Conservation (phyloP, 1,284 basidiomycete species). For the Puccinia novopanici region DNA sequence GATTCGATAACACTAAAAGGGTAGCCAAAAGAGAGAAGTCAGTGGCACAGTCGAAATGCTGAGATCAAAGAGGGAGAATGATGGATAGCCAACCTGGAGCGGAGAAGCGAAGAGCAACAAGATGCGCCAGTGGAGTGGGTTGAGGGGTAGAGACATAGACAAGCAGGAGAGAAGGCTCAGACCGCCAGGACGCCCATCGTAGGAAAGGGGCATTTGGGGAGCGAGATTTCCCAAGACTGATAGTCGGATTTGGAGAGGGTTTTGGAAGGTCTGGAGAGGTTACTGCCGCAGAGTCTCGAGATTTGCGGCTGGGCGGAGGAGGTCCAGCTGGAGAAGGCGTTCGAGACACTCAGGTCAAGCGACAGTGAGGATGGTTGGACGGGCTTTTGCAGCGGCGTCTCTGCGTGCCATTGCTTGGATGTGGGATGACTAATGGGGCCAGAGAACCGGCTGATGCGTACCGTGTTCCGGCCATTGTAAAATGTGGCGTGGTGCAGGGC, state of each 20-base stretch:
- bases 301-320: slow-evolving; percentile 24
- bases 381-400: neutral
- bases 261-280: neutral
- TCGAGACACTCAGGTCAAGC: neutral
- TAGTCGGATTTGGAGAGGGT: slow-evolving; percentile 17
- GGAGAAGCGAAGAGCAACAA: neutral
- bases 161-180: no score
- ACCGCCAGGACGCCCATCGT: neutral
- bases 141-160: no score
- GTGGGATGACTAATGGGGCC: neutral
- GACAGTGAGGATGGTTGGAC: neutral
- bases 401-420: neutral
- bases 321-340: slow-evolving; percentile 6
- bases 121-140: no score
- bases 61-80: no score
- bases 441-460: slow-evolving; percentile 28
- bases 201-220: slow-evolving; percentile 38
- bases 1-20: no score
- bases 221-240: slow-evolving; percentile 46
- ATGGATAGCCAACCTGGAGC: no score
- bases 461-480: neutral
- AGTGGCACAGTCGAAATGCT: no score
- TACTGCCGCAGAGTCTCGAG: neutral
- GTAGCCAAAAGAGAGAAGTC: no score
- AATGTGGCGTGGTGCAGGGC: neutral